These are phyloP conservation scores for Pseudopediastrum boryanum DNA, from an alignment of 139 green algal species.

Conservation along the genomic window DNA sequence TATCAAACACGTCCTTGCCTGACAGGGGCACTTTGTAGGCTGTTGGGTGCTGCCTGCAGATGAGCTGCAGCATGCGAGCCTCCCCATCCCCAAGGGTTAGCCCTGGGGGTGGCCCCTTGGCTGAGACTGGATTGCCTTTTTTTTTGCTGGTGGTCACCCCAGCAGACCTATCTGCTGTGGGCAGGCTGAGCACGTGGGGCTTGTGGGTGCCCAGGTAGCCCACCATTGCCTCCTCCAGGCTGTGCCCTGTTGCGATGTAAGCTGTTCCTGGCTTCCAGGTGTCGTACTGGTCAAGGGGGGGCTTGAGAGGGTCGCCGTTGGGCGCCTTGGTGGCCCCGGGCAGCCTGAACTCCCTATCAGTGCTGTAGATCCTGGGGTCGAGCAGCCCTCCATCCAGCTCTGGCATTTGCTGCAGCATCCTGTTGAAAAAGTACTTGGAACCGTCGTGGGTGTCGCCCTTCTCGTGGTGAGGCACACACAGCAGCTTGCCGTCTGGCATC, in stretches of 20 bases:
- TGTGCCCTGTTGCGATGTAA: neutral
- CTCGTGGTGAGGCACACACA: conserved; percentile 1
- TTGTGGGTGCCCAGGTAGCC: neutral
- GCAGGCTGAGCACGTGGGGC: no score
- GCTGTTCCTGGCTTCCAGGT: neutral
- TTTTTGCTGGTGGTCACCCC: no score
- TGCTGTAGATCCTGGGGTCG: neutral
- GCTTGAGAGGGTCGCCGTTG: no score
- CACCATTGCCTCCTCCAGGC: conserved; percentile 1
- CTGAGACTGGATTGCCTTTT: no score
- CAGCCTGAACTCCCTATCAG: conserved; percentile 3
- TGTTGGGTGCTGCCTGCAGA: neutral
- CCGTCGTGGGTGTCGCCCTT: neutral
- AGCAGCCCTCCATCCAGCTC: neutral
- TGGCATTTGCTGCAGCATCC: neutral
- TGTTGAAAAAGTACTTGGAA: neutral
- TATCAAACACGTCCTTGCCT: neutral
- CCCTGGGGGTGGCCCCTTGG: no score
- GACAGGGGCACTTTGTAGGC: neutral
- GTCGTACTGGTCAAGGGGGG: neutral
- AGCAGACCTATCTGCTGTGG: no score
- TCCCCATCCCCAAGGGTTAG: no score
- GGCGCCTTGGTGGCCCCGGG: neutral
- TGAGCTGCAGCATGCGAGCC: conserved; percentile 10
- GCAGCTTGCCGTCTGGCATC: neutral